Conservation (phyloP, 1,139 yeast genomes). For the Yamadazyma membranifaciens region DNA sequence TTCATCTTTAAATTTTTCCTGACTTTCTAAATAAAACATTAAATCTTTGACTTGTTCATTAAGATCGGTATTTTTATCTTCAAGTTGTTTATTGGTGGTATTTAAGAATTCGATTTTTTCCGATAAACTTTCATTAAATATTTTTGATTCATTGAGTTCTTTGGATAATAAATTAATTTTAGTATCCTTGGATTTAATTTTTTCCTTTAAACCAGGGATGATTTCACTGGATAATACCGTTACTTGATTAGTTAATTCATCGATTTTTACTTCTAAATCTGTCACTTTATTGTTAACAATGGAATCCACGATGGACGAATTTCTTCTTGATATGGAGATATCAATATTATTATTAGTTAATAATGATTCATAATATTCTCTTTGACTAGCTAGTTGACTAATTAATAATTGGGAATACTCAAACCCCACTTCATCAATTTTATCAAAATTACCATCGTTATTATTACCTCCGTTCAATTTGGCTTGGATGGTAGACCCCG, state of each 20-base stretch:
- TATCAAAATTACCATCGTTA: conserved; percentile 21
- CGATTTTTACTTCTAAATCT: conserved; percentile 36
- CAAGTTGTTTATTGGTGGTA: conserved; percentile 23
- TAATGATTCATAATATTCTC: conserved; percentile 73
- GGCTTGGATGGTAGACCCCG: conserved; percentile 1
- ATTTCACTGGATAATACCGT: conserved; percentile 23
- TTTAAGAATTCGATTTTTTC: conserved; percentile 53
- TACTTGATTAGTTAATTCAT: conserved; percentile 25
- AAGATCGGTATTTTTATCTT: conserved; percentile 48
- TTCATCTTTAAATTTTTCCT: conserved; percentile 67
- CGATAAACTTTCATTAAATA: conserved; percentile 56
- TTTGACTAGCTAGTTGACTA: conserved; percentile 84
- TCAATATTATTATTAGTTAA: conserved; percentile 39
- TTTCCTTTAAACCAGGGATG: conserved; percentile 34
- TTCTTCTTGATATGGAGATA: conserved; percentile 18
- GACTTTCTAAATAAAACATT: conserved; percentile 78
- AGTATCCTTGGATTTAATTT: conserved; percentile 30
- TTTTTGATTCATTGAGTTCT: conserved; percentile 33
- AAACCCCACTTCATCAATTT: conserved; percentile 57
- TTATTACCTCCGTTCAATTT: not conserved
- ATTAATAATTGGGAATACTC: conserved; percentile 80
- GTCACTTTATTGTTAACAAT: conserved; percentile 13
- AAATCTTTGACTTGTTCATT: conserved; percentile 74
- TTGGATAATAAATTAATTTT: conserved; percentile 28
- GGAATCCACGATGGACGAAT: conserved; percentile 18